Conservation (phyloP, 2,329 filamentous ascomycete species). For the Aspergillus sp. region DNA sequence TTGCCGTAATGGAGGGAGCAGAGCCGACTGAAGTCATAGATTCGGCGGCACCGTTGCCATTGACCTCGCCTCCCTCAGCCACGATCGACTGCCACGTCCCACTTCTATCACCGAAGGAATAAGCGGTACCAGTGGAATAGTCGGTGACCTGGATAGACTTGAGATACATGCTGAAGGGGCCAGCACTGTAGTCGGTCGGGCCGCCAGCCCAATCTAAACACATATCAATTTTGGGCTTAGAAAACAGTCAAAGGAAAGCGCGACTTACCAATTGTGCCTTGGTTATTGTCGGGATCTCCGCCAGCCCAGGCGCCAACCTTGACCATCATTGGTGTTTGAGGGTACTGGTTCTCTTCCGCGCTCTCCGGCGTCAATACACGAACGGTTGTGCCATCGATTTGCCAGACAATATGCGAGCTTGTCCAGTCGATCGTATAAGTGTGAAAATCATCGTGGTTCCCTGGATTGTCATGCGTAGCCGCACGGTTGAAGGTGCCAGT, state of each 20-base stretch:
- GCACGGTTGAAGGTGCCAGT: constrained; percentile 86
- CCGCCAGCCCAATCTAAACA: constrained; percentile 77
- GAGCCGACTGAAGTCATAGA: constrained; percentile 47
- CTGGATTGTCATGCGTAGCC: constrained; percentile 70
- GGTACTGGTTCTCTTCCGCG: constrained; percentile 75
- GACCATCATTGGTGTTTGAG: constrained; percentile 93
- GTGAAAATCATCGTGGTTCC: constrained; percentile 76
- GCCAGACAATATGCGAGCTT: constrained; percentile 80
- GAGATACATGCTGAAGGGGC: constrained; percentile 86
- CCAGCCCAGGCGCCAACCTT: constrained; percentile 93
- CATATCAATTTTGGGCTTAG: constrained; percentile 20
- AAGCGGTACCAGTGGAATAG: constrained; percentile 88
- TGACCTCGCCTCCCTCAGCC: constrained; percentile 77
- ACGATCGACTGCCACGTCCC: constrained; percentile 83
- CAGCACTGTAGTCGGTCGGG: constrained; percentile 78
- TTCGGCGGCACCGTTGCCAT: constrained; percentile 59
- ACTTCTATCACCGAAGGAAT: constrained; percentile 77
- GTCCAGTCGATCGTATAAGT: constrained; percentile 96
- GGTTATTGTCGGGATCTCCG: constrained; percentile 77
- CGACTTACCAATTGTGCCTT: constrained; percentile 72
- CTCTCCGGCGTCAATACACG: constrained; percentile 73
- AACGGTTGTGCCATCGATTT: constrained; percentile 76
- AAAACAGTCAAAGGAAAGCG: neutral
- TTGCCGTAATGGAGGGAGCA: constrained; percentile 67
- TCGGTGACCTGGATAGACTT: constrained; percentile 77